A percentile compares a stretch with the other conserved stretches of the same genome.
These are phyloP conservation scores for Fraxinus dipetala DNA, from an alignment of 305 asterid genomes.

Conservation along the genomic window DNA sequence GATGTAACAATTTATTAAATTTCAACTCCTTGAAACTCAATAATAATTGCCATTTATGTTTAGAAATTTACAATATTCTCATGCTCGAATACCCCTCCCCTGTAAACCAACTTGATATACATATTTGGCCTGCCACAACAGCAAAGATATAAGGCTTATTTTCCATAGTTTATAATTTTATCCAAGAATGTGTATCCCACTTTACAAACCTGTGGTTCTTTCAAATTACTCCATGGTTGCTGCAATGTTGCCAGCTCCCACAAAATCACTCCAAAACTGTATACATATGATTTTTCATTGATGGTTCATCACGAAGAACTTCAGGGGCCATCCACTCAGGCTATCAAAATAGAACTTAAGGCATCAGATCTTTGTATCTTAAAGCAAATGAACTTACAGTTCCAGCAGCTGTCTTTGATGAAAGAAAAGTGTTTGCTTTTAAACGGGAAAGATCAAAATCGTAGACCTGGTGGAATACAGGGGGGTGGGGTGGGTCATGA, in stretches of 20 bases:
- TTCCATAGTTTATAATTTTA: not conserved
- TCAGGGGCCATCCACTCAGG: constrained; percentile 99
- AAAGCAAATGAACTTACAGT: constrained; percentile 58
- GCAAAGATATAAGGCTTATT: not conserved
- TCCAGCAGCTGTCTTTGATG: constrained; percentile 98
- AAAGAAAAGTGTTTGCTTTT: constrained; percentile 88
- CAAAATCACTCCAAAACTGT: constrained; percentile 89
- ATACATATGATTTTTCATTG: constrained; percentile 91
- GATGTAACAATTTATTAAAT: not conserved
- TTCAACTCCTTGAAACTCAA: not conserved
- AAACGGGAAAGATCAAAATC: constrained; percentile 97
- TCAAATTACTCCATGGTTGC: constrained; percentile 88
- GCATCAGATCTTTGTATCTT: not conserved
- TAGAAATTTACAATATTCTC: not conserved
- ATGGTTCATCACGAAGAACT: constrained; percentile 92
- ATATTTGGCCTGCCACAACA: constrained; percentile 10
- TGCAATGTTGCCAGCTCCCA: constrained; percentile 91
- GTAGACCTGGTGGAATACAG: constrained; percentile 58
- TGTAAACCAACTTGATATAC: not conserved
- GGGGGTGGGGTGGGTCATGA: constrained; percentile 14
- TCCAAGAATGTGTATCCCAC: not conserved
- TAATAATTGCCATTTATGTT: not conserved
- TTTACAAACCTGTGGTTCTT: constrained; percentile 81
- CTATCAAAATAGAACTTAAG: constrained; percentile 31
- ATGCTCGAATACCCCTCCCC: not conserved